Conservation (phyloP, 139 green algal genomes). For the Mesotaenium endlicherianum region DNA sequence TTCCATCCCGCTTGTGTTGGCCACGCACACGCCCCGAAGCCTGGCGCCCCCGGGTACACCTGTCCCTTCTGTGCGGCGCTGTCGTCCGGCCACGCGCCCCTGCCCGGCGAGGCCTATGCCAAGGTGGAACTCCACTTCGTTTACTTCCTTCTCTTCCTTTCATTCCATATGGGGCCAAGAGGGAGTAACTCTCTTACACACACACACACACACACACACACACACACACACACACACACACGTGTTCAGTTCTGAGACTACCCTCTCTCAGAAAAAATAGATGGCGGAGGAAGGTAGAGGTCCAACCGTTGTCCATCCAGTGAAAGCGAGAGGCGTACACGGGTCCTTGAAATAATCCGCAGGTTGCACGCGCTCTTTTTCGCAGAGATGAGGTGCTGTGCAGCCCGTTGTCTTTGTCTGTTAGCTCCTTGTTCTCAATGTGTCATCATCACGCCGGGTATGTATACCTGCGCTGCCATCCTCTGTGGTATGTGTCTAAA, state of each 20-base stretch:
- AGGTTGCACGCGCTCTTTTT: neutral
- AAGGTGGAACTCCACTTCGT: neutral
- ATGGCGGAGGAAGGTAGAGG: too few species aligned
- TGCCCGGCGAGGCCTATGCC: neutral
- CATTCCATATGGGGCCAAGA: neutral
- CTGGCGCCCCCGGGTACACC: neutral
- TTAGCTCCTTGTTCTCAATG: neutral
- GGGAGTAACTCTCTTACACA: neutral
- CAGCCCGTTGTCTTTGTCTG: neutral
- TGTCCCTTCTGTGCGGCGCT: conserved; percentile 16
- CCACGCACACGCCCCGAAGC: neutral
- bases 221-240: neutral
- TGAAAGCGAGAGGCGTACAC: too few species aligned
- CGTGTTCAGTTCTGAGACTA: neutral
- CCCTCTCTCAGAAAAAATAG: neutral
- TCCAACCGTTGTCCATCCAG: too few species aligned
- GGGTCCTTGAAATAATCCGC: too few species aligned
- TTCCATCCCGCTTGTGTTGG: conserved; percentile 11
- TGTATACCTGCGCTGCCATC: neutral
- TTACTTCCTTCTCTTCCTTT: neutral
- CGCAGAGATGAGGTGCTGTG: neutral
- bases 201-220: neutral
- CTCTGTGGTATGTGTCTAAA: neutral
- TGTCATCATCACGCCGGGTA: neutral
- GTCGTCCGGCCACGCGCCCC: neutral